Evolutionary conservation across 2,329 filamentous ascomycete genomes (phyloP).

Genomic region (Ophiostoma sp.): DNA sequence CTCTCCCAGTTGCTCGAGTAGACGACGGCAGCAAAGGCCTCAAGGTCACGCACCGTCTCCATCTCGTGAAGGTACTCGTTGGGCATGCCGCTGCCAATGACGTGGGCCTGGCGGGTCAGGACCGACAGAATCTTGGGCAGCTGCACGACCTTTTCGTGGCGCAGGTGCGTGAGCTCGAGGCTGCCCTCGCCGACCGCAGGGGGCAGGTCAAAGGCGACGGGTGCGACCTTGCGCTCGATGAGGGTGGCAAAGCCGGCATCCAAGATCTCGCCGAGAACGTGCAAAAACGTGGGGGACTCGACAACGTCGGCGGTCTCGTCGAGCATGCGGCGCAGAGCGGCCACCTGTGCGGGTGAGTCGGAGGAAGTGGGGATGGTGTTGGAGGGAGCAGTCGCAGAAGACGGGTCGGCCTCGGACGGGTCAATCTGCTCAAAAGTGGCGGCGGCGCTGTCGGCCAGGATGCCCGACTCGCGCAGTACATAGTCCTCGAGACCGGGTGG

Average conservation of each 20-base stretch:
- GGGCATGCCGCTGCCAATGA: constrained; percentile 75
- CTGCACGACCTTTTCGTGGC: constrained; percentile 61
- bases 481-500: constrained; percentile 74
- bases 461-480: constrained; percentile 83
- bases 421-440: constrained; percentile 35
- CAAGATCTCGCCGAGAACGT: constrained; percentile 81
- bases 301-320: constrained; percentile 96
- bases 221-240: constrained; percentile 77
- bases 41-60: constrained; percentile 73
- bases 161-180: constrained; percentile 54
- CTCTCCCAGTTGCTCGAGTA: constrained; percentile 82
- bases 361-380: background rate
- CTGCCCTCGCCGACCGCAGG: constrained; percentile 32
- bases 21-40: constrained; percentile 82
- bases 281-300: constrained; percentile 86
- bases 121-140: constrained; percentile 88
- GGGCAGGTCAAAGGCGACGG: constrained; percentile 71
- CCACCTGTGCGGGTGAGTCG: constrained; percentile 41
- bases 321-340: constrained; percentile 74
- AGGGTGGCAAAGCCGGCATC: constrained; percentile 85
- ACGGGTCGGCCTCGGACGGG: background rate
- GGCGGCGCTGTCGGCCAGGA: constrained; percentile 57
- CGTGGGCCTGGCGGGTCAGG: constrained; percentile 85
- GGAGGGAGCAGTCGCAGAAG: background rate
- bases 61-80: constrained; percentile 73